These are phyloP conservation scores for Stagonosporopsis tanaceti DNA, from an alignment of 2,329 filamentous ascomycete species.

Conservation along the genomic window DNA sequence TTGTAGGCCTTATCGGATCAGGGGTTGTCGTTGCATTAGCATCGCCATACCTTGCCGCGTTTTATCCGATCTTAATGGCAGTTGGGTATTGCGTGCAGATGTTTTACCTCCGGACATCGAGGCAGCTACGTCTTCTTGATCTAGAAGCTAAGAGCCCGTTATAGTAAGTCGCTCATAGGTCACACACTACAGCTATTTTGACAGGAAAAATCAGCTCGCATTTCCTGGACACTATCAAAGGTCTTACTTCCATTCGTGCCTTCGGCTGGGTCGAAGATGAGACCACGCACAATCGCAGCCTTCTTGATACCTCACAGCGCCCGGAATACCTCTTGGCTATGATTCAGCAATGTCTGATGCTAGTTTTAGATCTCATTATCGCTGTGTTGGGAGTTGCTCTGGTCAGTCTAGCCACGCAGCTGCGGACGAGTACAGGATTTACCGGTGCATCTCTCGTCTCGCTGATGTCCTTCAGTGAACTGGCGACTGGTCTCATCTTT, in stretches of 20 bases:
- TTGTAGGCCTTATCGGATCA: constrained; percentile 28
- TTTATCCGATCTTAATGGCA: constrained; percentile 47
- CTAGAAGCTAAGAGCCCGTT: constrained; percentile 58
- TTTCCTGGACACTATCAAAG: constrained; percentile 57
- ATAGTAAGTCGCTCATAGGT: constrained; percentile 35
- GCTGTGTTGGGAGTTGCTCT: constrained; percentile 44
- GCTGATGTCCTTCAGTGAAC: constrained; percentile 17
- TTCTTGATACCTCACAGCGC: constrained; percentile 48
- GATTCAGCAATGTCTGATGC: constrained; percentile 49
- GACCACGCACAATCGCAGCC: constrained; percentile 5
- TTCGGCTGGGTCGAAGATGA: constrained; percentile 51
- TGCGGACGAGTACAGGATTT: constrained; percentile 18
- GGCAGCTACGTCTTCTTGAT: constrained; percentile 59
- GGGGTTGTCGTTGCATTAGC: constrained; percentile 43
- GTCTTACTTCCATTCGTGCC: constrained; percentile 57
- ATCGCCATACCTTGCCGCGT: constrained; percentile 42
- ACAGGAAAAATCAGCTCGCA: constrained; percentile 40
- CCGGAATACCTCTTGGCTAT: constrained; percentile 51
- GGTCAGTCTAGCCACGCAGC: constrained; percentile 33
- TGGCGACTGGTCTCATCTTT: not conserved
- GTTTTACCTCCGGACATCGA: constrained; percentile 54
- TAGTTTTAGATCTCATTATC: constrained; percentile 41
- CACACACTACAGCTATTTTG: not conserved
- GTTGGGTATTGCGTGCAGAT: constrained; percentile 33
- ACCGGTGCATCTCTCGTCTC: constrained; percentile 21